Percentiles rank a stretch among this genome's conserved stretches.
phyloP scores from a whole-genome alignment of 148 eudicot species.

The Heliamphora exappendiculata region DNA sequence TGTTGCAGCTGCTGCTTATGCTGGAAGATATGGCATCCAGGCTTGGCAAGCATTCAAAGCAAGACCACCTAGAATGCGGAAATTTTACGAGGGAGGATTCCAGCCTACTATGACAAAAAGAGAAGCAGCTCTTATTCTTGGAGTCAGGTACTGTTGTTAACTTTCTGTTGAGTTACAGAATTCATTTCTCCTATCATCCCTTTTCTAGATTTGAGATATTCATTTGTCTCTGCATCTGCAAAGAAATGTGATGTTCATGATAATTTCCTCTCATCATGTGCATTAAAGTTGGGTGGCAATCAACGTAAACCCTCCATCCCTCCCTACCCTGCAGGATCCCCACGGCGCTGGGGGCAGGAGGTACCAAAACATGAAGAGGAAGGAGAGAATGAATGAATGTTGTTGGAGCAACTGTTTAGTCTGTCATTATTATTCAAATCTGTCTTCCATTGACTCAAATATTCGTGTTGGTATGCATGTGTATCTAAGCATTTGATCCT shows the following conservation, averaged over 20 bases:
- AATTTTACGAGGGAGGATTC: conserved; percentile 63
- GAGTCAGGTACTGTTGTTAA: conserved; percentile 50
- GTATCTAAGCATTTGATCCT: background rate
- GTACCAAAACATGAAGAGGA: background rate
- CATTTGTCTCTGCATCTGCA: background rate
- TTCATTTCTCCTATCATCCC: background rate
- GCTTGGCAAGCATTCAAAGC: conserved; percentile 95
- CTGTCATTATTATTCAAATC: background rate
- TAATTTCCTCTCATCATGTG: background rate
- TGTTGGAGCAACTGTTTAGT: background rate
- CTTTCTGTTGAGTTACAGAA: background rate
- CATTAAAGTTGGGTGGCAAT: background rate
- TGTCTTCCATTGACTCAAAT: background rate
- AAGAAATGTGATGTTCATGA: background rate
- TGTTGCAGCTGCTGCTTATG: conserved; percentile 67
- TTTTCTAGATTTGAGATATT: background rate
- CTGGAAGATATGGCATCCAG: conserved; percentile 63
- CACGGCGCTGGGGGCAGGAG: background rate
- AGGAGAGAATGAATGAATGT: background rate
- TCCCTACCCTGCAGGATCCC: background rate
- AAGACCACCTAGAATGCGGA: conserved; percentile 64
- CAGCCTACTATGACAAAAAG: conserved; percentile 32
- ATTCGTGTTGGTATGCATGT: background rate
- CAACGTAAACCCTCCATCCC: background rate
- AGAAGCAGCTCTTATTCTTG: conserved; percentile 89